phyloP scores from a whole-genome alignment of 441 rosid species.

The Rhodomyrtus psidioides region DNA sequence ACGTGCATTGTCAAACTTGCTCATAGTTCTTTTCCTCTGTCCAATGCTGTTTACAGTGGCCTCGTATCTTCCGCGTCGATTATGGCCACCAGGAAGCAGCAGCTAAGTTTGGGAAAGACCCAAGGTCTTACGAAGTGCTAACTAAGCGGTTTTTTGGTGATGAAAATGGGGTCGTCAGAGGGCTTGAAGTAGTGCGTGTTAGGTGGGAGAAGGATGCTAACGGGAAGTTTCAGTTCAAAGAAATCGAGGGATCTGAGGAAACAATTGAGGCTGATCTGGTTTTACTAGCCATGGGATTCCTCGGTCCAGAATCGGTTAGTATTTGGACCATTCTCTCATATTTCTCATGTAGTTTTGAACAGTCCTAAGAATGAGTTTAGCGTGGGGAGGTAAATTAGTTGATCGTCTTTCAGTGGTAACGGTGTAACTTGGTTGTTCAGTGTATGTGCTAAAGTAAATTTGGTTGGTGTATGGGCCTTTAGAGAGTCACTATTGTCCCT shows the following conservation, averaged over 20 bases:
- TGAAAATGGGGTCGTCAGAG: constrained; percentile 74
- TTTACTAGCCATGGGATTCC: constrained; percentile 97
- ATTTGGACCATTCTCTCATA: background rate
- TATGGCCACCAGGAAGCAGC: constrained; percentile 99
- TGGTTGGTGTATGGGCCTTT: background rate
- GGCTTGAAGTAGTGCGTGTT: constrained; percentile 74
- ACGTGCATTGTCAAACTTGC: background rate
- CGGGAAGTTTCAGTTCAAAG: constrained; percentile 87
- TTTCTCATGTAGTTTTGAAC: background rate
- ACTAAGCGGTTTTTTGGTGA: constrained; percentile 95
- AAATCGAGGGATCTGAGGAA: constrained; percentile 84
- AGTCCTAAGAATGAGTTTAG: background rate
- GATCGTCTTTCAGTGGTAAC: background rate
- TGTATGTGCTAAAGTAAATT: background rate
- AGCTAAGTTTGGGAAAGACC: constrained; percentile 86
- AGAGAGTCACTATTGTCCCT: background rate
- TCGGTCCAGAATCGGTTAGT: constrained; percentile 94
- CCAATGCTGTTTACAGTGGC: constrained; percentile 64
- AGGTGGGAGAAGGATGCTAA: constrained; percentile 89
- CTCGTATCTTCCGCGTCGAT: constrained; percentile 88
- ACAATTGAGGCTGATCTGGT: constrained; percentile 87
- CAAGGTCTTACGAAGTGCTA: constrained; percentile 86
- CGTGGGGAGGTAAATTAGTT: background rate
- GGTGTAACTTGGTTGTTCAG: background rate
- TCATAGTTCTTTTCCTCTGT: background rate